Percentiles rank a stretch among this genome's conserved stretches.
Conservation (phyloP, 2,329 filamentous ascomycete genomes). For the Monosporascus sp. region DNA sequence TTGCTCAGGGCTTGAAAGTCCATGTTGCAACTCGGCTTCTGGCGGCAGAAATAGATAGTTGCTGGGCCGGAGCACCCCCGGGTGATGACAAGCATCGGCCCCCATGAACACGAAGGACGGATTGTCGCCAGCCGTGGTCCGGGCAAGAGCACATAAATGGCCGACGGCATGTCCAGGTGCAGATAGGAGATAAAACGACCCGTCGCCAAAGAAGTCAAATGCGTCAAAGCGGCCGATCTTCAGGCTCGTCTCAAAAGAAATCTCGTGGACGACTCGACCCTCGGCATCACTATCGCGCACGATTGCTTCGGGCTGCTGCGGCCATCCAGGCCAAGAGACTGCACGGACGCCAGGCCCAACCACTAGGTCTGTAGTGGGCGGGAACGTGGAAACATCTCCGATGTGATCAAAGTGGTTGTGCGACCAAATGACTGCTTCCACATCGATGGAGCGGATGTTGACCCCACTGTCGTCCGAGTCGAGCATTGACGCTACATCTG, state of each 20-base stretch:
- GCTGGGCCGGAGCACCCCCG: slow-evolving; percentile 29
- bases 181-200: slow-evolving; percentile 30
- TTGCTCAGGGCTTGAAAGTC: no score
- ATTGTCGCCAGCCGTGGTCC: slow-evolving; percentile 21
- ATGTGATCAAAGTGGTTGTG: no score
- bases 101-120: slow-evolving; percentile 35
- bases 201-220: slow-evolving; percentile 30
- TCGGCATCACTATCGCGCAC: slow-evolving; percentile 17
- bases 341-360: slow-evolving; percentile 27
- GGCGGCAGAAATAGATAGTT: no score
- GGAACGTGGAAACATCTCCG: slow-evolving; percentile 21
- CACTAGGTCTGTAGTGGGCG: slow-evolving; percentile 35
- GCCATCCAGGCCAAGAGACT: slow-evolving; percentile 11
- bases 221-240: slow-evolving; percentile 20
- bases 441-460: no score
- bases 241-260: slow-evolving; percentile 10
- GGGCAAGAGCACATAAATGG: slow-evolving; percentile 32
- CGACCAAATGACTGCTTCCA: no score
- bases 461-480: no score
- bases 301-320: slow-evolving; percentile 7
- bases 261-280: slow-evolving; percentile 19
- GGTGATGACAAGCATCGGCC: slow-evolving; percentile 37
- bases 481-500: no score
- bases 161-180: slow-evolving; percentile 27
- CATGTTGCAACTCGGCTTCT: no score